These are phyloP conservation scores for Tulasnella sp. DNA, from an alignment of 768 basidiomycete genomes.

Conservation along the genomic window DNA sequence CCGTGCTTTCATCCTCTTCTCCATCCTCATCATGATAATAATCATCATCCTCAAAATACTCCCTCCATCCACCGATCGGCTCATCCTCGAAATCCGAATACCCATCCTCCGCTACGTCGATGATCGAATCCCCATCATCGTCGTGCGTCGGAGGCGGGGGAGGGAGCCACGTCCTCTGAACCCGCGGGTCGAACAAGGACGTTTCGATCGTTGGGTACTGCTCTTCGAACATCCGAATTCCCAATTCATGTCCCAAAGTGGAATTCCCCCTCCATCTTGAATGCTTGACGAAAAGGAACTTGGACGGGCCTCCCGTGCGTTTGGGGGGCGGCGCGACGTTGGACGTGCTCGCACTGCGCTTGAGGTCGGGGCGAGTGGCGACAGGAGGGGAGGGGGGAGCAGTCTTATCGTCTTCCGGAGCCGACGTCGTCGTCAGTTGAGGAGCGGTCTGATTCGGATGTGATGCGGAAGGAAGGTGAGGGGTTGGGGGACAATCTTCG, in stretches of 20 bases:
- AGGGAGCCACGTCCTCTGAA: background rate
- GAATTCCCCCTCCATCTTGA: slow-evolving; percentile 15
- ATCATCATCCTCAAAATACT: background rate
- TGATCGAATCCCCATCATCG: background rate
- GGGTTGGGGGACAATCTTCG: background rate
- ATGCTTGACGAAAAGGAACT: slow-evolving; percentile 3
- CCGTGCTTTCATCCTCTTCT: background rate
- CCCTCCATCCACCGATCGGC: background rate
- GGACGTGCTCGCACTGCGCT: background rate
- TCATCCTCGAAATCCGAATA: background rate
- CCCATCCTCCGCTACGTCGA: background rate
- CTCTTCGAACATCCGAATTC: slow-evolving; percentile 7
- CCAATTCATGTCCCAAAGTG: background rate
- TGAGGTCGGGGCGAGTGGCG: background rate
- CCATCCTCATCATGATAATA: background rate
- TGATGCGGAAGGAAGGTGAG: background rate
- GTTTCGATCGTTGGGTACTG: slow-evolving; percentile 3
- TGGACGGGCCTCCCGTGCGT: background rate
- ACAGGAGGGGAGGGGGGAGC: background rate
- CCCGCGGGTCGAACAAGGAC: background rate
- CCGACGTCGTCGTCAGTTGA: background rate
- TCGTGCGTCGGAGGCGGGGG: background rate
- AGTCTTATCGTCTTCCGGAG: background rate
- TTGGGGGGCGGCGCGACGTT: background rate
- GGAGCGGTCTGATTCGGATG: background rate